These are phyloP conservation scores for Pelargonium fulgidum DNA, from an alignment of 441 rosid species.

Conservation along the genomic window DNA sequence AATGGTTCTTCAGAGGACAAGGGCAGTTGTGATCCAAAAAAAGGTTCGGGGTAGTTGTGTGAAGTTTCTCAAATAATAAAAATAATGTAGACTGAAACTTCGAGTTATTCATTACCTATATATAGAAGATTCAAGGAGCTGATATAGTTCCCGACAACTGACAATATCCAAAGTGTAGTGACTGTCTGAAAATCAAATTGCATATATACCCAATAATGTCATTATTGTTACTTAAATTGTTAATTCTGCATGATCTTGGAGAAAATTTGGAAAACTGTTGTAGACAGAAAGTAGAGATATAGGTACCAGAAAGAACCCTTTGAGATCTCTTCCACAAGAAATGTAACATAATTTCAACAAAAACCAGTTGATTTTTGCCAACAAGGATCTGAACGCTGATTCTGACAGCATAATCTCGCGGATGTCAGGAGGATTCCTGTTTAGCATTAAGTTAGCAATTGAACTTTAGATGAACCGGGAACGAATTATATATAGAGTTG, in stretches of 20 bases:
- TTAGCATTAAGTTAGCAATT: no score
- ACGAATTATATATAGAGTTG: no score
- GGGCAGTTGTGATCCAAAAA: no score
- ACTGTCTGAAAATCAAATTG: conserved; percentile 31
- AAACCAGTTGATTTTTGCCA: conserved; percentile 27
- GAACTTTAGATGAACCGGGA: no score
- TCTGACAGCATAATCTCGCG: conserved; percentile 33
- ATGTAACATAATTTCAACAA: conserved; percentile 29
- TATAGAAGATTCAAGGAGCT: conserved; percentile 38
- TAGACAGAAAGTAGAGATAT: background rate
- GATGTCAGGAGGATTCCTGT: conserved; percentile 38
- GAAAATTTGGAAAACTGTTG: background rate
- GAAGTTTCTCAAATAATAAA: background rate
- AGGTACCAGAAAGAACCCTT: conserved; percentile 35
- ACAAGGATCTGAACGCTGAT: conserved; percentile 26
- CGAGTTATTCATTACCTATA: conserved; percentile 29
- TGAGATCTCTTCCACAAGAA: conserved; percentile 38
- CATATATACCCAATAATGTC: background rate
- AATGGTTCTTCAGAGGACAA: no score
- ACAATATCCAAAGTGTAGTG: conserved; percentile 38
- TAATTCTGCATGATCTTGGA: background rate
- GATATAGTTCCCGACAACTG: conserved; percentile 37
- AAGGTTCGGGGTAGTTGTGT: no score
- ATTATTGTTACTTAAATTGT: no score
- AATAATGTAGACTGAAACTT: background rate